Evolutionary conservation across 768 basidiomycete species (phyloP).

Genomic region (Kwoniella sp.): DNA sequence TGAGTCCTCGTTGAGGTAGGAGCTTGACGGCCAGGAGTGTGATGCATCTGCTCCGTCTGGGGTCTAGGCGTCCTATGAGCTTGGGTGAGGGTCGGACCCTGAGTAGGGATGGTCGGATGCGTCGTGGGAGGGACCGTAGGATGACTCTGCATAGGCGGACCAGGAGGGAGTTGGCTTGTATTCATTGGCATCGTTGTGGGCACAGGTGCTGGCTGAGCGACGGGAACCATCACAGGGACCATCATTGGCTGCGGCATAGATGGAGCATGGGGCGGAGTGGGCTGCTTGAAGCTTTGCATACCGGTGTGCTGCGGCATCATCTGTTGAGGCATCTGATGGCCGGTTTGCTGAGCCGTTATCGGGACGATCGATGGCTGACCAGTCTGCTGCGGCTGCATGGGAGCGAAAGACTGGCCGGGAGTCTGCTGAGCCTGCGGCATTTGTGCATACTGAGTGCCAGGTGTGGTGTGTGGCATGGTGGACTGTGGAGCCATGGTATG

Average conservation of each 20-base stretch:
- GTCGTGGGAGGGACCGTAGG: constrained; percentile 10
- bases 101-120: constrained; percentile 13
- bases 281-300: constrained; percentile 13
- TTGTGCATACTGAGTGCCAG: neutral
- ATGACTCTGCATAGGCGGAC: constrained; percentile 6
- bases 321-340: neutral
- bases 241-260: constrained; percentile 17
- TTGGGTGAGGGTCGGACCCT: constrained; percentile 6
- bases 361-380: constrained; percentile 12
- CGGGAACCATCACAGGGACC: constrained; percentile 16
- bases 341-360: constrained; percentile 3
- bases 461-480: neutral
- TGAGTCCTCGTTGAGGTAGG: constrained; percentile 10
- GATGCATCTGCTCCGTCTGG: constrained; percentile 1
- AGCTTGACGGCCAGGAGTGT: constrained; percentile 10
- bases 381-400: constrained; percentile 19
- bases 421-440: neutral
- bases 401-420: neutral
- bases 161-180: constrained; percentile 17
- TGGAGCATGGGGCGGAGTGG: constrained; percentile 13
- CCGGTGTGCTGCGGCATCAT: constrained; percentile 8
- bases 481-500: constrained; percentile 3
- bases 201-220: constrained; percentile 11
- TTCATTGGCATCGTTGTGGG: constrained; percentile 8
- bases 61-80: constrained; percentile 13